These are phyloP conservation scores for Triticum aestivum DNA, from an alignment of 176 grass and related monocot genomes.

Conservation along the genomic window DNA sequence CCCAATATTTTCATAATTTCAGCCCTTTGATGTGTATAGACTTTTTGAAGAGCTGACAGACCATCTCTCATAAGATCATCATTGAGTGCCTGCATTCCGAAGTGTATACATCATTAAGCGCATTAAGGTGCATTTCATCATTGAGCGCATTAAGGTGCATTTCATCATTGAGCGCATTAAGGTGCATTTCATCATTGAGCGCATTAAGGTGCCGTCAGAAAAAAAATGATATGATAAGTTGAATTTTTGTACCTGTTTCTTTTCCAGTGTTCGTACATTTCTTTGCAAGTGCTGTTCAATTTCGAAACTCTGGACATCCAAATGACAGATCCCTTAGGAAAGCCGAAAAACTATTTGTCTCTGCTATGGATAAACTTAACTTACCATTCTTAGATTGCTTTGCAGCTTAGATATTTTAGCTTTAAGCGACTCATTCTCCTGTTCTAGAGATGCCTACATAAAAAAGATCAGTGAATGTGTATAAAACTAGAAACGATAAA, in stretches of 20 bases:
- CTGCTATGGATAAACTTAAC: not conserved
- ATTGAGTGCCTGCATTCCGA: conserved; percentile 52
- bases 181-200: no score
- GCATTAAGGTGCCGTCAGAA: conserved; percentile 14
- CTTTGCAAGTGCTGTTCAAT: conserved; percentile 89
- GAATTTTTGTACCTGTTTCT: conserved; percentile 59
- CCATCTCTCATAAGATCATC: conserved; percentile 57
- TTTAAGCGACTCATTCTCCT: conserved; percentile 76
- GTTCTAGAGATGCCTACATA: conserved; percentile 73
- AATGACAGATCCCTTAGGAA: conserved; percentile 32
- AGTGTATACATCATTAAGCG: not conserved
- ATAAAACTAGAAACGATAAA: not conserved
- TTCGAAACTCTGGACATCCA: conserved; percentile 64
- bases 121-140: not conserved
- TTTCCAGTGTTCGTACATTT: conserved; percentile 64
- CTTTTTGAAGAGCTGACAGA: conserved; percentile 45
- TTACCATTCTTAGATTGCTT: conserved; percentile 93
- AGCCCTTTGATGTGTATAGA: conserved; percentile 45
- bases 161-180: not conserved
- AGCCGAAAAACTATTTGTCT: conserved; percentile 6
- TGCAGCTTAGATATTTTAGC: conserved; percentile 84
- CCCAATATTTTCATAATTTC: conserved; percentile 78
- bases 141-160: not conserved
- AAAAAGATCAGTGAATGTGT: conserved; percentile 1
- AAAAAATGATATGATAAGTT: conserved; percentile 9